phyloP scores from a whole-genome alignment of 768 basidiomycete genomes.

The Paxillus rubicundulus region DNA sequence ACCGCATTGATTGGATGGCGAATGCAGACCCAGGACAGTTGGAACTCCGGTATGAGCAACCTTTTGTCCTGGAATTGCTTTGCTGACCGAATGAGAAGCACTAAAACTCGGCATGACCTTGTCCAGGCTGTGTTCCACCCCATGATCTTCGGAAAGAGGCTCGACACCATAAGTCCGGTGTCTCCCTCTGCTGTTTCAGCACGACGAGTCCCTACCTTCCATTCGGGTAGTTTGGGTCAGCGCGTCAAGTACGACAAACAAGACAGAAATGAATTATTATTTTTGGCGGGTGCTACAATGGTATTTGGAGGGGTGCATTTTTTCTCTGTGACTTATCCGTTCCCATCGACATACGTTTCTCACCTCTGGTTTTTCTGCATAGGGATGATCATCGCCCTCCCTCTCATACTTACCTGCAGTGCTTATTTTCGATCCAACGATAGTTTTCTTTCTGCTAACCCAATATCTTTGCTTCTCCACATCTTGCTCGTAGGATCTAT shows the following conservation, averaged over 20 bases:
- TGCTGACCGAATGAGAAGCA: not conserved
- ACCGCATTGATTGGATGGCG: not conserved
- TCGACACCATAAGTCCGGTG: too few species aligned
- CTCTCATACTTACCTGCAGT: too few species aligned
- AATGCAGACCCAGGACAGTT: not conserved
- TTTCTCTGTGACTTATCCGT: slow-evolving; percentile 19
- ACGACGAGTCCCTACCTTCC: not conserved
- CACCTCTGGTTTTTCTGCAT: too few species aligned
- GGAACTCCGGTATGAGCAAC: not conserved
- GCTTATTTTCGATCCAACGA: too few species aligned
- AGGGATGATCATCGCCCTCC: too few species aligned
- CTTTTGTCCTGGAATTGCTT: not conserved
- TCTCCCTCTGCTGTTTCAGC: not conserved
- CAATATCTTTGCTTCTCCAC: too few species aligned
- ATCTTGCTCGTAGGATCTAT: too few species aligned
- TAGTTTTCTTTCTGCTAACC: too few species aligned
- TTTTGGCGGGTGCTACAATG: slow-evolving; percentile 1
- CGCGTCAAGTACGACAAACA: not conserved
- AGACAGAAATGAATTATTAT: not conserved
- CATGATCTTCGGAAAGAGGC: not conserved
- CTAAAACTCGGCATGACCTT: not conserved
- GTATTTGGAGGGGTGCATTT: slow-evolving; percentile 30
- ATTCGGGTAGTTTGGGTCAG: not conserved
- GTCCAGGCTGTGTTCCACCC: not conserved
- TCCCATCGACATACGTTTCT: too few species aligned